Evolutionary conservation across 169 alveolate genomes (phyloP), one percentile per base, ranked within the genome.

Genomic region (Plasmodium gallinaceum): DNA sequence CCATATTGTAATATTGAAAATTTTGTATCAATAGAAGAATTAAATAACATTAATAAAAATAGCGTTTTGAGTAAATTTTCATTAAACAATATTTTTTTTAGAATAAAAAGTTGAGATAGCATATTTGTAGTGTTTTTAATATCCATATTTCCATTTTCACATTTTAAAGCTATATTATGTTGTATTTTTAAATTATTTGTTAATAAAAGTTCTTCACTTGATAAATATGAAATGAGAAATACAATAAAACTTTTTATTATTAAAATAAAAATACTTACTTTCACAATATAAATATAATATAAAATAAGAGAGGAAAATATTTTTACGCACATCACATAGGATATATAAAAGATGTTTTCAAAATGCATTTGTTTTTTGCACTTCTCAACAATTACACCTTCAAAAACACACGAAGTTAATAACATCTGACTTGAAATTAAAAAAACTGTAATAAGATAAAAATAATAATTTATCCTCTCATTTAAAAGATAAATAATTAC

Each of bases 201-300:
- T 64, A 76, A 57, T 37, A 76, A 76, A 76, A 76, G 76, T 42
- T 76, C 89, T 76, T 76, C 89, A 60, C 78, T 76, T 43, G 70
- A 76, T 64, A 64, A 18, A 58, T 70, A 76, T 42, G 89, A 76
- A 64, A 76, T 76, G 46, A 76, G 6, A 52, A 76, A 76, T 14
- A 76, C 65, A 26, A 54, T 42, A 43, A 52, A 76, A 52, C 89
- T 76, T 64, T 76, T 76, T 54, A 66, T 46, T 45, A 76, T 76
- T 76, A 76, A 76, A 32, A 76, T 10, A 54, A 62, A 76, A 45
- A 76, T 52, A 54, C 89, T 76, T n/a, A 76, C 66, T 62, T 76
- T 76, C 20, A 62, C 24, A 64, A 76, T 76, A 68, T 76, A 76
- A 18, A 62, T 48, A 64, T 76, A 76, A 68, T 76, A 76, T 69